Percentiles rank a stretch among this genome's conserved stretches.
phyloP scores from a whole-genome alignment of 2,329 filamentous ascomycete species.

The Neurospora crassa region DNA sequence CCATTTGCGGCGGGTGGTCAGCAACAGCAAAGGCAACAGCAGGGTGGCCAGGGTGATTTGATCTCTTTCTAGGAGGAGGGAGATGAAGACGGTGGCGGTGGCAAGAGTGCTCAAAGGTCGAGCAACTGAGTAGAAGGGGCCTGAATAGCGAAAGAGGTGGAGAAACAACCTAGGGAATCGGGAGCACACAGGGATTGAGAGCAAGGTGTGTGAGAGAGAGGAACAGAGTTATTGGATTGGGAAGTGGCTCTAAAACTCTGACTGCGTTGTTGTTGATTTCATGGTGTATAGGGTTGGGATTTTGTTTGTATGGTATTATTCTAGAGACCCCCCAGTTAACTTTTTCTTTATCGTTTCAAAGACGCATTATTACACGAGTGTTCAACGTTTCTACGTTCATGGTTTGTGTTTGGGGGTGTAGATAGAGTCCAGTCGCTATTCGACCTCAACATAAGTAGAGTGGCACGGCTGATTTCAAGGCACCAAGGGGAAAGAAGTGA shows the following conservation, averaged over 20 bases:
- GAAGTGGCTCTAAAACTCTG: background rate
- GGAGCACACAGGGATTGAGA: background rate
- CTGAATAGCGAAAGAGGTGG: background rate
- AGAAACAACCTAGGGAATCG: background rate
- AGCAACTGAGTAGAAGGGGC: background rate
- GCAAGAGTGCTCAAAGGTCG: background rate
- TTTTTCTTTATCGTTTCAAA: constrained; percentile 3
- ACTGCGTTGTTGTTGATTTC: constrained; percentile 1
- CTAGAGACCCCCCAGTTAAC: constrained; percentile 7
- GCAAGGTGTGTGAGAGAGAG: background rate
- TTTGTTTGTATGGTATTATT: constrained; percentile 1
- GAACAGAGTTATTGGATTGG: background rate
- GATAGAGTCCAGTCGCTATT: background rate
- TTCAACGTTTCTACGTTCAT: background rate
- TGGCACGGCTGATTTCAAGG: background rate
- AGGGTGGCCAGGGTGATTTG: constrained; percentile 36
- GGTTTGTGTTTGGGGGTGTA: background rate
- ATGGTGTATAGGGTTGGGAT: background rate
- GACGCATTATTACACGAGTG: background rate
- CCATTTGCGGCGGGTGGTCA: constrained; percentile 41
- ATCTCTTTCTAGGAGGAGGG: constrained; percentile 46
- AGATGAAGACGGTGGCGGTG: background rate
- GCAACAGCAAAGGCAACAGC: constrained; percentile 36
- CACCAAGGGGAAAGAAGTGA: background rate
- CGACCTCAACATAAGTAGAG: background rate